These are phyloP conservation scores for Bipolaris cookei DNA, from an alignment of 2,329 filamentous ascomycete genomes.

Conservation along the genomic window DNA sequence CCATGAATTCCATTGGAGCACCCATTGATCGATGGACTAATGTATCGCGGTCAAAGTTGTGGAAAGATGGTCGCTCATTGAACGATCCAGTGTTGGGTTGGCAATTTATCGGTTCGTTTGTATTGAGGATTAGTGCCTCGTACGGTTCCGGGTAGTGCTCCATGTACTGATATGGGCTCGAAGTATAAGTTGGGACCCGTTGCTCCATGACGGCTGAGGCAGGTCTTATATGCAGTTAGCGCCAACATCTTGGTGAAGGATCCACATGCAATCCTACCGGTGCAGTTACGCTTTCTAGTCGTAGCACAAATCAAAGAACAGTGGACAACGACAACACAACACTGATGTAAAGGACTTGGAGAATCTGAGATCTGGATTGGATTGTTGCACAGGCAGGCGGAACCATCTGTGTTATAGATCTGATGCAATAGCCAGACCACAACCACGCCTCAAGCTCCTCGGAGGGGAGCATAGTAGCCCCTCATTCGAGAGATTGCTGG, in stretches of 20 bases:
- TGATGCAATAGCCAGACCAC: conserved; percentile 9
- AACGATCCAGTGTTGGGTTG: conserved; percentile 13
- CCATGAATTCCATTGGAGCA: conserved; percentile 13
- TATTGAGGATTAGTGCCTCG: background rate
- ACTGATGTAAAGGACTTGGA: background rate
- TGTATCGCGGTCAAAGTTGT: conserved; percentile 3
- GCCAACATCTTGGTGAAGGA: background rate
- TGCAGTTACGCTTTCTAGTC: background rate
- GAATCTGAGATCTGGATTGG: conserved; percentile 1
- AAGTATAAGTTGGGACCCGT: conserved; percentile 12
- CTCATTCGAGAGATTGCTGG: conserved; percentile 18
- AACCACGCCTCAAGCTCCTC: conserved; percentile 6
- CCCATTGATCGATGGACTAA: conserved; percentile 7
- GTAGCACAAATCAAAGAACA: too few species aligned
- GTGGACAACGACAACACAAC: too few species aligned
- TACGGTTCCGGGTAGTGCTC: conserved; percentile 8
- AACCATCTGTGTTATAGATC: conserved; percentile 17
- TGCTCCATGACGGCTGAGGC: conserved; percentile 15
- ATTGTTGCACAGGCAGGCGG: conserved; percentile 2
- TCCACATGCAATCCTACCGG: background rate
- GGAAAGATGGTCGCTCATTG: conserved; percentile 8
- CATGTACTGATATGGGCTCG: conserved; percentile 17
- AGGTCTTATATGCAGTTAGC: conserved; percentile 6
- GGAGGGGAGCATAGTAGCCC: conserved; percentile 1
- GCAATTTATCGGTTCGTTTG: conserved; percentile 7